Conservation (phyloP, 2,329 filamentous ascomycete species). For the Fusarium lyarnte region DNA sequence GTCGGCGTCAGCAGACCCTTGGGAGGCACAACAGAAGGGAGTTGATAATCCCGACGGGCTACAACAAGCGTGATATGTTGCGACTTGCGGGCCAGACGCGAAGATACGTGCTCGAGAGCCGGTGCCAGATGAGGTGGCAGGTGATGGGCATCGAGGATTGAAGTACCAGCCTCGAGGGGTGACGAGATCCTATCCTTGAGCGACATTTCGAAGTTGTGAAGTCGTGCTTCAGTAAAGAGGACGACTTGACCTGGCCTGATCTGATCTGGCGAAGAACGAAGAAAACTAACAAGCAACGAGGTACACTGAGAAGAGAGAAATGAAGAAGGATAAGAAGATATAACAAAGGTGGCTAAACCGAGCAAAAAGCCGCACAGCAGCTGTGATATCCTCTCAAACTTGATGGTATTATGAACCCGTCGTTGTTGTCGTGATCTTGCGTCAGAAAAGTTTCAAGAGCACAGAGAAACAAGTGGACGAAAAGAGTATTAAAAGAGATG, state of each 20-base stretch:
- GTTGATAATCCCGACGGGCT: constrained; percentile 64
- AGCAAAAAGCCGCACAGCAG: constrained; percentile 34
- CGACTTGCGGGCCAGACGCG: constrained; percentile 63
- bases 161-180: constrained; percentile 70
- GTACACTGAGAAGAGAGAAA: background rate
- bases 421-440: constrained; percentile 19
- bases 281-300: constrained; percentile 9
- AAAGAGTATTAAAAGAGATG: constrained; percentile 23
- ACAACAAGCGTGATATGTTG: constrained; percentile 68
- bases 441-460: constrained; percentile 9
- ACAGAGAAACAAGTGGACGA: background rate
- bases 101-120: constrained; percentile 68
- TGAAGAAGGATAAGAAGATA: constrained; percentile 1
- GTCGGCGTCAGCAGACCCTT: constrained; percentile 37
- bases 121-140: constrained; percentile 64
- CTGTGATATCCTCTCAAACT: constrained; percentile 24
- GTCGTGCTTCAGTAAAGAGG: constrained; percentile 22
- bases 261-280: background rate
- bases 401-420: constrained; percentile 10
- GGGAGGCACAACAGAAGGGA: constrained; percentile 51
- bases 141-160: constrained; percentile 65
- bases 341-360: constrained; percentile 4
- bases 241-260: background rate
- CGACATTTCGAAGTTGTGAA: constrained; percentile 48
- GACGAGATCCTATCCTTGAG: constrained; percentile 69